Evolutionary conservation across 345 rosid genomes (phyloP), one percentile per base, ranked within the genome.

Genomic region (Euphorbia peplus): DNA sequence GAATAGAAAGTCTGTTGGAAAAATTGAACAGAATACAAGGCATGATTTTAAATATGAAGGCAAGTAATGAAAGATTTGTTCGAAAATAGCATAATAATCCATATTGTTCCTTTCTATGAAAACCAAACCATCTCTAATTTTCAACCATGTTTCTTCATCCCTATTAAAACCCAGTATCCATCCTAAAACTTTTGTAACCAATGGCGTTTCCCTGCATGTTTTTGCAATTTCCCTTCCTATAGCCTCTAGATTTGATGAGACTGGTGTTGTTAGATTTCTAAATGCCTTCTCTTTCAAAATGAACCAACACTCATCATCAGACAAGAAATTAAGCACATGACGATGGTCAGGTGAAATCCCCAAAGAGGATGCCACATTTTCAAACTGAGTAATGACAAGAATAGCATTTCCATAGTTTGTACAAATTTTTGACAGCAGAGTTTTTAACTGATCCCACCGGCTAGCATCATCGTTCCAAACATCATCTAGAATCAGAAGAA

Each of bases 161-260:
- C 14, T 68, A 37, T 29, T 18, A 8, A 53, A 53, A 4, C 3
- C 29, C 51, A 66, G 1, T 7, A 30, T 48, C 55, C 60, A 47
- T 11, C 70, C 70, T 22, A 53, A 66, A 39, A 66, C 70, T 1
- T 10, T 53, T 21, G 60, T 60, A 66, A 24, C 22, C 5, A 66
- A 18, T 3, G 80, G 76, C 16, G 68, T 15, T 0, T 76, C 80
- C 15, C 66, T 32, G n/a, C 80, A 76, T 52, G 22, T 63, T 44
- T 30, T 13, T 0, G 69, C 76, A 63, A 76, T 68, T 42, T n/a
- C n/a, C n/a, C n/a, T n/a, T n/a, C n/a, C n/a, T n/a, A n/a, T n/a
- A n/a, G n/a, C n/a, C n/a, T n/a, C 57, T 5, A 76, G 26, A 4
- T 63, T 37, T 28, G 15, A 24, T 63, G 44, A n/a, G 2, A 47